Conservation (phyloP, 805 yeast genomes). For the Phaffomyces antillensis region DNA sequence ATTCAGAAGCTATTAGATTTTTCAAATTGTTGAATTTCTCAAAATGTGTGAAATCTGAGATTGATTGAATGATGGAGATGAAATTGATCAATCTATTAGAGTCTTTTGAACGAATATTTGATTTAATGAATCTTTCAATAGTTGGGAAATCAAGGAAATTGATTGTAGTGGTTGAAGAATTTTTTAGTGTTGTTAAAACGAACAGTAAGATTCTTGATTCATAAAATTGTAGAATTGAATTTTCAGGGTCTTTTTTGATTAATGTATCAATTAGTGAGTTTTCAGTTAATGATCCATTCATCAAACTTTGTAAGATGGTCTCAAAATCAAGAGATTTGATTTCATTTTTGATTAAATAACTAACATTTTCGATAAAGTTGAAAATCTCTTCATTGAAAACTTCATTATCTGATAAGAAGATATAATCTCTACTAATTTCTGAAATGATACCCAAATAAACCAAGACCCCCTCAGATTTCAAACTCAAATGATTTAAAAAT, state of each 20-base stretch:
- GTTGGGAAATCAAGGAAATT: background rate
- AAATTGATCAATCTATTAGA: slow-evolving; percentile 15
- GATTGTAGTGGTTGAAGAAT: slow-evolving; percentile 8
- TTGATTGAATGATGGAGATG: slow-evolving; percentile 28
- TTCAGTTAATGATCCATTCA: background rate
- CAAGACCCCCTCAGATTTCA: slow-evolving; percentile 5
- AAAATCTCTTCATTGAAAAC: background rate
- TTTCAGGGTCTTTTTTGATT: background rate
- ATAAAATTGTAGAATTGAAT: slow-evolving; percentile 23
- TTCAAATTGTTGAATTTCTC: slow-evolving; percentile 43
- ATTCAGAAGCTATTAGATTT: slow-evolving; percentile 56
- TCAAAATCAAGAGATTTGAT: background rate
- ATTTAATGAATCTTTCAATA: slow-evolving; percentile 28
- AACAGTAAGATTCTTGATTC: slow-evolving; percentile 28
- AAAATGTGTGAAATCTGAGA: slow-evolving; percentile 30
- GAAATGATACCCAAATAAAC: slow-evolving; percentile 27
- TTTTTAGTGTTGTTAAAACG: slow-evolving; percentile 26
- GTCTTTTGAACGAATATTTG: slow-evolving; percentile 29
- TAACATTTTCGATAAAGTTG: background rate
- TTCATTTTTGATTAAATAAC: background rate
- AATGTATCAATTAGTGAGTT: slow-evolving; percentile 3
- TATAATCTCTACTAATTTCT: slow-evolving; percentile 33
- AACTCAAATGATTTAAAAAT: slow-evolving; percentile 20
- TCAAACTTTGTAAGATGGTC: background rate
- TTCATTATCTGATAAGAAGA: slow-evolving; percentile 22